Evolutionary conservation across 495 filamentous ascomycete species (phyloP), one percentile per base, ranked within the genome.

Genomic region (Polyplosphaeria fusca): DNA sequence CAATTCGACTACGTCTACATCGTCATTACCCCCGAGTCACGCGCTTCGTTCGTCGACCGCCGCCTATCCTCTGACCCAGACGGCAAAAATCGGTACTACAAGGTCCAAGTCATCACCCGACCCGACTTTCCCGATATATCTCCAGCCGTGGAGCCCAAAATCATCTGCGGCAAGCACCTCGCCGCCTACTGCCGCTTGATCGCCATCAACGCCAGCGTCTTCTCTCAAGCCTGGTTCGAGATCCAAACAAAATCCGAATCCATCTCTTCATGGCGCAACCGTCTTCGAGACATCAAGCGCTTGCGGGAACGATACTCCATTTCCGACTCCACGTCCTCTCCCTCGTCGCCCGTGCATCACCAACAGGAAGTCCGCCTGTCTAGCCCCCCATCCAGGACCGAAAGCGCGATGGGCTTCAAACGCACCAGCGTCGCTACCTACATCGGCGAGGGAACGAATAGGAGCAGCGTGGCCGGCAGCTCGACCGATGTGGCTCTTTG

Each of bases 1-100:
- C 86, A 89, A 59, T 95, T 97, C 76, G 96, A 96, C 69, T 93
- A 84, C 59, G 89, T 97, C 71, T 89, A 95, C 71, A 97, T 99
- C 60, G 84, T 96, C 60, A 90, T 99, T 67, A 88, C 87, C 1
- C 94, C 94, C 0, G 88, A 89, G 35, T 88, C 86, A 24, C 77
- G 82, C 23, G 77, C 77, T 23, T 78, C 79, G 9, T 86, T 85
- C 67, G 71, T 83, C 47, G 62, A 70, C 40, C 51, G 63, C 11
- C 67, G 68, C 43, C 41, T 48, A 2, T 58, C 53, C 55, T 58
- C 51, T 56, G 64, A 42, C 14, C 38, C 55, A 5, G 53, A 60
- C 32, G 56, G 63, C 9, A 73, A 74, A 41, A 76, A 75, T 19
- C 77, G 82, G 1, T 95, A 86, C 68, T 96, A 89, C 73, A 84